Base-by-base conservation (phyloP, 2,329 filamentous ascomycete species). In the Didymella glomerata region DNA sequence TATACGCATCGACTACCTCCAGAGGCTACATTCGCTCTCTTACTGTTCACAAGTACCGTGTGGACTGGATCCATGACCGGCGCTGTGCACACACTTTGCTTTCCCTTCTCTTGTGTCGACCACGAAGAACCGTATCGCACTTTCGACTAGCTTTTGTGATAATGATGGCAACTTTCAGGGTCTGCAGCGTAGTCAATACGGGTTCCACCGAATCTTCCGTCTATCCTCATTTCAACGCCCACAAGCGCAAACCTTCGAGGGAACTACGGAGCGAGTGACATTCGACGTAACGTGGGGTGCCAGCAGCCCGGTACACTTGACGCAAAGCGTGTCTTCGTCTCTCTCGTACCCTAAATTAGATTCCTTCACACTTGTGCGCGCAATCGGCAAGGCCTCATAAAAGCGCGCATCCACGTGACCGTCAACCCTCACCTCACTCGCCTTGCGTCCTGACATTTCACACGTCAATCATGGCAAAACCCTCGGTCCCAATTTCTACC, bases 401-500 rank as follows among this genome's bases (percentile, higher is more conserved):
- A 38, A 48, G 8, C 4, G 11, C 22, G n/a, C 4, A 28, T 25
- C 32, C 36, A 54, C 45, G 36, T 55, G 52, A 55, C 38, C 13
- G 2, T 16, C 25, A 10, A 14, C 38, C 34, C 11, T 45, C 22
- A 44, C 24, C 28, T 49, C 22, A 41, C 24, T 36, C 20, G 24
- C 38, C 45, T 44, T 44, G 32, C 36, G 30, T 36, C 32, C 10
- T 41, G 22, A 28, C 22, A 44, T 25, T 14, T 14, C 4, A 20
- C 30, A 20, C 0, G 27, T 41, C 28, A 20, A 40, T 18, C 5
- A n/a, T 28, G 16, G 14, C 48, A 34, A 49, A 56, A 56, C 46
- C 46, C 28, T 56, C 53, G 53, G 53, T 55, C 53, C 53, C 53
- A 49, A 38, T 44, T 8, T n/a, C 18, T 8, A 16, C 25, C 44